Evolutionary conservation across 1,284 basidiomycete species (phyloP).

Genomic region (Xerocomus amazonicus): DNA sequence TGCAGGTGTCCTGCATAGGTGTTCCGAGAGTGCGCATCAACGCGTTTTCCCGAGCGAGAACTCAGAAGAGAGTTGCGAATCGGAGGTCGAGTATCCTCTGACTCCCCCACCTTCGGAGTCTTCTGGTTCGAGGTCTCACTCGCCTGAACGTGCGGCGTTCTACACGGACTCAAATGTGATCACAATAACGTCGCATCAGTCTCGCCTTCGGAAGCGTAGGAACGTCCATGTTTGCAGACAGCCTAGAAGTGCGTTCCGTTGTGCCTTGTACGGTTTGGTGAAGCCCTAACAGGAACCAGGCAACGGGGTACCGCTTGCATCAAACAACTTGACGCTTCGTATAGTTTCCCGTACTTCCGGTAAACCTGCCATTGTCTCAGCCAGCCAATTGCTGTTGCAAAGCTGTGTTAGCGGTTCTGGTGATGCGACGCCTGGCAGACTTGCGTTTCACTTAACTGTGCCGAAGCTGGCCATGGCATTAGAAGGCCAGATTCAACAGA

Average conservation of each 20-base stretch:
- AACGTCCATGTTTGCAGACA: constrained; percentile 26
- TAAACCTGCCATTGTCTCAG: constrained; percentile 48
- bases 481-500: constrained; percentile 47
- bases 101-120: constrained; percentile 72
- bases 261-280: not conserved
- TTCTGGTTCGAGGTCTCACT: constrained; percentile 57
- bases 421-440: constrained; percentile 5
- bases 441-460: constrained; percentile 39
- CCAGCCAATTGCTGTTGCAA: constrained; percentile 37
- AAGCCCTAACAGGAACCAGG: constrained; percentile 11
- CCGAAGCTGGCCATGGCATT: constrained; percentile 47
- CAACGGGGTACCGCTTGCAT: constrained; percentile 7
- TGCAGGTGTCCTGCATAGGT: constrained; percentile 47
- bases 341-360: constrained; percentile 47
- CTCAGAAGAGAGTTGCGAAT: constrained; percentile 44
- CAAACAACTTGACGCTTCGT: constrained; percentile 37
- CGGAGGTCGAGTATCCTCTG: constrained; percentile 59
- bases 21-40: constrained; percentile 39
- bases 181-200: constrained; percentile 31
- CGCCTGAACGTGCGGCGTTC: constrained; percentile 40
- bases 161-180: constrained; percentile 35
- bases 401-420: constrained; percentile 4
- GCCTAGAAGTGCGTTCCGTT: constrained; percentile 20
- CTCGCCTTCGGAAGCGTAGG: constrained; percentile 19
- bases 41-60: constrained; percentile 32